phyloP scores from a whole-genome alignment of 164 flowering plant species.

The Warburgia ugandensis region DNA sequence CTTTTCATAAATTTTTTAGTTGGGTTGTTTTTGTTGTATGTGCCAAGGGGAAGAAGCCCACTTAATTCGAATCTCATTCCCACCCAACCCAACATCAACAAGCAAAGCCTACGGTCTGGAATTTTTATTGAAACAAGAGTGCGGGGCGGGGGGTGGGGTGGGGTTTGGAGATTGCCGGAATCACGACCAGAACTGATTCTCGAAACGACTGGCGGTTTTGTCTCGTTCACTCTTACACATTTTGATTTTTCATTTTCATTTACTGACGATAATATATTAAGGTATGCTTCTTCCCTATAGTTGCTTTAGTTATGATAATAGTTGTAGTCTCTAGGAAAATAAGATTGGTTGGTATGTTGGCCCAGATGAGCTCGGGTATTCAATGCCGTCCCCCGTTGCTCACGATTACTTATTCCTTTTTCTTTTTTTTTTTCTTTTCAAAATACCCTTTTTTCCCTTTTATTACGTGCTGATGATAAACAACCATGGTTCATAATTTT shows the following conservation, averaged over 20 bases:
- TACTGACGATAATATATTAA: neutral
- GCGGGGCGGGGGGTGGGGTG: neutral
- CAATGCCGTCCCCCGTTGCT: too few relatives aligned
- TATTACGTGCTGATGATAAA: too few relatives aligned
- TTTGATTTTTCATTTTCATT: neutral
- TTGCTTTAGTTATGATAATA: neutral
- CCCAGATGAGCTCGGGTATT: too few relatives aligned
- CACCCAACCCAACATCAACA: neutral
- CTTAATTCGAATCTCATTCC: neutral
- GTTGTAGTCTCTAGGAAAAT: neutral
- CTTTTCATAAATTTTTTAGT: neutral
- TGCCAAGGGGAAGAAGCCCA: too few relatives aligned
- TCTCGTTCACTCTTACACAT: too few relatives aligned
- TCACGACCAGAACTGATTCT: neutral
- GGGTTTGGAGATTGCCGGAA: neutral
- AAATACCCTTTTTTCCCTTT: too few relatives aligned
- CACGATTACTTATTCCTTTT: too few relatives aligned
- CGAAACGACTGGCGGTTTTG: constrained; percentile 11
- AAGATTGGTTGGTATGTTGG: neutral
- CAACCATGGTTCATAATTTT: too few relatives aligned
- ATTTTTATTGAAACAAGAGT: neutral
- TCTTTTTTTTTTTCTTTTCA: too few relatives aligned
- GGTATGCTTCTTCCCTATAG: neutral
- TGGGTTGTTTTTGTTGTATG: neutral
- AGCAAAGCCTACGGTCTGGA: neutral